Evolutionary conservation across 495 filamentous ascomycete genomes (phyloP).

Genomic region (Sphaerosporella brunnea): DNA sequence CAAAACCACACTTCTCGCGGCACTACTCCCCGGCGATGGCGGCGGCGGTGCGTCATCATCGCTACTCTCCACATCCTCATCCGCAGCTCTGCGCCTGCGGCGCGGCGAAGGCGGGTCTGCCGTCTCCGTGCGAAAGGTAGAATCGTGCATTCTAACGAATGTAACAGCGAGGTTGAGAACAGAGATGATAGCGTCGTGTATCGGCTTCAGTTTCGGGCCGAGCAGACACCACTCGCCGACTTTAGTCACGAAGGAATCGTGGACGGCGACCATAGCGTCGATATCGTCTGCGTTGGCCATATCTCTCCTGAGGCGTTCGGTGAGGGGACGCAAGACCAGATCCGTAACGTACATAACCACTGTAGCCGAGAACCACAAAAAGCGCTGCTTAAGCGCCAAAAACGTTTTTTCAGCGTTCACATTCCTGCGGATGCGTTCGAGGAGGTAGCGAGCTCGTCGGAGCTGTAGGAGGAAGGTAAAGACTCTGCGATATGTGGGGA

Average conservation of each 20-base stretch:
- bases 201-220: conserved; percentile 41
- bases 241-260: conserved; percentile 42
- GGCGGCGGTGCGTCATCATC: conserved; percentile 28
- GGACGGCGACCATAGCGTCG: conserved; percentile 59
- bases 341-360: conserved; percentile 59
- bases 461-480: conserved; percentile 64
- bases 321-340: conserved; percentile 46
- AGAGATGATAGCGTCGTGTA: conserved; percentile 46
- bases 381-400: conserved; percentile 48
- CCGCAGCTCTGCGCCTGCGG: not conserved
- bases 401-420: conserved; percentile 32
- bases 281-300: conserved; percentile 51
- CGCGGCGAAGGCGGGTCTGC: conserved; percentile 25
- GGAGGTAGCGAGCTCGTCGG: conserved; percentile 48
- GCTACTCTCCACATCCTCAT: conserved; percentile 24
- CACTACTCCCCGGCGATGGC: conserved; percentile 29
- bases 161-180: conserved; percentile 41
- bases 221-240: conserved; percentile 51
- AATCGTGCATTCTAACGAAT: conserved; percentile 33
- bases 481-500: conserved; percentile 47
- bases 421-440: conserved; percentile 35
- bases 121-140: conserved; percentile 24
- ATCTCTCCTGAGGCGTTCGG: conserved; percentile 33
- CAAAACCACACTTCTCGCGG: conserved; percentile 25
- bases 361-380: conserved; percentile 63